Base-by-base conservation (phyloP, 768 basidiomycete genomes). In the Suillus clintonianus region DNA sequence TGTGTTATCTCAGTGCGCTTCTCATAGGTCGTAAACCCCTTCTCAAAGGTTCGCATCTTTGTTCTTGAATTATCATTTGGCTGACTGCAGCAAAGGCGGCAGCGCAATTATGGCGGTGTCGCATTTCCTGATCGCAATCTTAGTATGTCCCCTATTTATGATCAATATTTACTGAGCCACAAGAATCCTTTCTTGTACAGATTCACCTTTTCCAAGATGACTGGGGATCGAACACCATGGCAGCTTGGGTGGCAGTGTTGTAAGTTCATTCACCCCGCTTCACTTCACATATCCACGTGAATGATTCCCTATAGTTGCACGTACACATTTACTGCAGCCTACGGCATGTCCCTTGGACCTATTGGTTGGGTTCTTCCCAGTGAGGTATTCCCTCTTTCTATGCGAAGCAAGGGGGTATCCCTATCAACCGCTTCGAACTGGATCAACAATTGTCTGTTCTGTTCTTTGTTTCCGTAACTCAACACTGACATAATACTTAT, bases 341-440 rank as follows among this genome's bases (percentile, higher is more conserved):
- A 92, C 70, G 92, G 92, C 0, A 76, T 89, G 43, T 90, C 89
- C 37, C 86, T 90, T 65, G 92, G 92, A 1, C 91, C 93, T 0
- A 83, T 94, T 64, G 88, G 87, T 4, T 95, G 93, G 93, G 86
- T 94, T 2, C 83, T 95, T 9, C 90, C 93, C 0, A 88, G 86
- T 65, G 93, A 95, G 75, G 87, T 95, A 2, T 94, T 94, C 70
- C 86, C 94, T 1, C 78, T 91, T 0, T 89, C 90, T 3, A 82
- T 91, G 77, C 82, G 93, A 65, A 89, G 90, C 67, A 89, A 88
- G 71, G 94, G 94, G 55, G 93, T 95, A 5, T 86, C 92, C 27
- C 69, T 96, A 24, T 88, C 91, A 22, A 94, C 93, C 2, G 89
- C 91, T 3, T 91, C 89, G n/a, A 92, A 91, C 67, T 94, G 92